Conservation (phyloP, 140 eudicot species). For the Eryngium alpinum region DNA sequence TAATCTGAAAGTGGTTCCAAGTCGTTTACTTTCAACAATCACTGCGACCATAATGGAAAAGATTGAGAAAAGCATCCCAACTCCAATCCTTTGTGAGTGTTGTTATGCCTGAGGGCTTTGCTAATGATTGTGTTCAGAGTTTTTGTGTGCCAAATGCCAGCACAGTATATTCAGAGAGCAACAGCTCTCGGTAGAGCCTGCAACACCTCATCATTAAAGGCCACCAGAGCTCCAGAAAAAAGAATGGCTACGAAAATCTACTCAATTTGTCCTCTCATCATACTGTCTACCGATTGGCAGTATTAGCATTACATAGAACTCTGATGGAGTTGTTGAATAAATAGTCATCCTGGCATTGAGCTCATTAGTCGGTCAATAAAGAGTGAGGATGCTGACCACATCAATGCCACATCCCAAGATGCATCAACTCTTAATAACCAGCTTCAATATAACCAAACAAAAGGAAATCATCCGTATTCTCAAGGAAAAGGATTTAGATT, state of each 20-base stretch:
- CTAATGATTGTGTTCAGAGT: too few relatives aligned
- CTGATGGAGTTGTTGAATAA: too few relatives aligned
- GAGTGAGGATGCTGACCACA: neutral
- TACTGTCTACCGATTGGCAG: too few relatives aligned
- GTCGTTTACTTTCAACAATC: too few relatives aligned
- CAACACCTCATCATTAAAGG: constrained; percentile 61
- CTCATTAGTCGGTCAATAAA: neutral
- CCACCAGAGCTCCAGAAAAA: constrained; percentile 93
- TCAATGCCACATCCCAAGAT: neutral
- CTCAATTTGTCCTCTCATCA: constrained; percentile 89
- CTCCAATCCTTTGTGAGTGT: too few relatives aligned
- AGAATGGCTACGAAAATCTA: constrained; percentile 76
- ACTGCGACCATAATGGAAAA: too few relatives aligned
- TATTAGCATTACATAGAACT: too few relatives aligned
- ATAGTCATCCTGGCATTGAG: too few relatives aligned
- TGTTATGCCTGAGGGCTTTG: too few relatives aligned
- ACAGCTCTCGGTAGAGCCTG: constrained; percentile 50
- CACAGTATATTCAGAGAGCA: constrained; percentile 87
- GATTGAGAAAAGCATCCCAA: too few relatives aligned
- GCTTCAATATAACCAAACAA: neutral
- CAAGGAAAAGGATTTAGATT: constrained; percentile 11
- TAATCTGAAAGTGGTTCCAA: too few relatives aligned
- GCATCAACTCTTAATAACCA: neutral
- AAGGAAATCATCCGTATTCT: neutral
- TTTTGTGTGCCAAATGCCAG: constrained; percentile 99